Base-by-base conservation (phyloP, 345 rosid genomes). In the Salix exigua region DNA sequence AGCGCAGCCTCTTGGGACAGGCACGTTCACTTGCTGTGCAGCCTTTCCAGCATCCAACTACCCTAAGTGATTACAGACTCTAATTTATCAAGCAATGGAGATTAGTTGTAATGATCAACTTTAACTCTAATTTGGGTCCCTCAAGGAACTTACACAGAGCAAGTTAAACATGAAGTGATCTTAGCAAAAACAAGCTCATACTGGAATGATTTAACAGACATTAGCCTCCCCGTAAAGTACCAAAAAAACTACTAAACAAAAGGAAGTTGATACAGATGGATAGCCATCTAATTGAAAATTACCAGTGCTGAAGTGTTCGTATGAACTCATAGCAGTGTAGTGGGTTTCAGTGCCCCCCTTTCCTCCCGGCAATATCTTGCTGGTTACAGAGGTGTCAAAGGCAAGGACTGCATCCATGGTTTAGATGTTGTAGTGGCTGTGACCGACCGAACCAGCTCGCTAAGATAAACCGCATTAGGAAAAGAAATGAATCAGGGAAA, bases 191-290 rank as follows among this genome's bases (percentile, higher is more conserved):
- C 88, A 37, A 89, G 92, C 78, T 89, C 89, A 53, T 90, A 88
- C 17, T 87, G 90, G 84, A 88, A 88, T 30, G 92, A 84, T 79
- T 87, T 87, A 62, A 90, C 92, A 78, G 92, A 30, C 92, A 90
- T 84, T 87, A 87, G 74, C 90, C 90, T 58, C 90, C 90, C 90
- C 92, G 44, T 9, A 10, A 88, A 33, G 85, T 74, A 73, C 90
- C 92, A 85, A 83, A 77, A n/a, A 87, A 85, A 4, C n/a, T n/a
- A 85, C 87, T 82, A 64, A 88, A 88, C 78, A 88, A 85, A 88
- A 86, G 87, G 38, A 40, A 21, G 62, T 21, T 55, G 33, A 8
- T 50, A 55, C 16, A 38, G 28, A 31, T 5, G 35, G 33, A n/a
- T 7, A 6, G 9, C 25, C 58, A 58, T 66, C 33, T 55, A 23